A percentile compares a stretch with the other conserved stretches of the same genome.
Evolutionary conservation across 768 basidiomycete species (phyloP).

Genomic region (Mycena albidolilacea): DNA sequence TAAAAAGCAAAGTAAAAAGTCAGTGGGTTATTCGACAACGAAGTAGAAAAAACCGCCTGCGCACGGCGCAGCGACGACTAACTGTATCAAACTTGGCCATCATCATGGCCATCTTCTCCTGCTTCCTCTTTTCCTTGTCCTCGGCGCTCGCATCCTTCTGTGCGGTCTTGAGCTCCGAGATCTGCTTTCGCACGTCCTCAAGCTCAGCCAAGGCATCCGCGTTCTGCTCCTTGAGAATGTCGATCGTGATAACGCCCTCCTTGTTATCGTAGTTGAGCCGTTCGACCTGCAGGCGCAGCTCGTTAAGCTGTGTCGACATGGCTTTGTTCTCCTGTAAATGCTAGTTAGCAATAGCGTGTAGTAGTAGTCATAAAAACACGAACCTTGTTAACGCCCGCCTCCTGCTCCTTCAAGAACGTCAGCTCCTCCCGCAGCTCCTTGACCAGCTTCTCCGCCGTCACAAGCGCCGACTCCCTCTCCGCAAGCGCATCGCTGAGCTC

Average conservation of each 20-base stretch:
- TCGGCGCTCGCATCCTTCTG: constrained; percentile 92
- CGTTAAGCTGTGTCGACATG: constrained; percentile 94
- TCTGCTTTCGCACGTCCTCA: constrained; percentile 88
- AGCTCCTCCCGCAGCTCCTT: constrained; percentile 93
- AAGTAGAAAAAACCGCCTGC: constrained; percentile 18
- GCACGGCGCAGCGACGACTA: constrained; percentile 47
- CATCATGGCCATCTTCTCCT: constrained; percentile 99
- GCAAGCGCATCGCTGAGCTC: constrained; percentile 94
- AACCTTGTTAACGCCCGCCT: constrained; percentile 83
- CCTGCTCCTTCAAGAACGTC: constrained; percentile 92
- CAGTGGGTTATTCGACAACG: constrained; percentile 11
- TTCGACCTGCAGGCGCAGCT: constrained; percentile 92
- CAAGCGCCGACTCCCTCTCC: constrained; percentile 89
- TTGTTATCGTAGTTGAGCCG: constrained; percentile 96
- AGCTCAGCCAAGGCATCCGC: constrained; percentile 88
- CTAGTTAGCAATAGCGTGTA: constrained; percentile 24
- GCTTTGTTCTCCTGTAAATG: constrained; percentile 87
- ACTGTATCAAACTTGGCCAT: constrained; percentile 99
- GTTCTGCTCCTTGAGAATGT: constrained; percentile 96
- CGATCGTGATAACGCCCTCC: constrained; percentile 92
- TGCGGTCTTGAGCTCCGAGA: constrained; percentile 82
- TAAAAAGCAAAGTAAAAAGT: constrained; percentile 22
- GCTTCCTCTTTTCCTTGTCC: constrained; percentile 98
- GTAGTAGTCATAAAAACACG: neutral
- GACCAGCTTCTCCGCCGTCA: constrained; percentile 86